These are phyloP conservation scores for Parietichytrium sp. DNA, from an alignment of 108 stramenopile genomes.

Conservation along the genomic window DNA sequence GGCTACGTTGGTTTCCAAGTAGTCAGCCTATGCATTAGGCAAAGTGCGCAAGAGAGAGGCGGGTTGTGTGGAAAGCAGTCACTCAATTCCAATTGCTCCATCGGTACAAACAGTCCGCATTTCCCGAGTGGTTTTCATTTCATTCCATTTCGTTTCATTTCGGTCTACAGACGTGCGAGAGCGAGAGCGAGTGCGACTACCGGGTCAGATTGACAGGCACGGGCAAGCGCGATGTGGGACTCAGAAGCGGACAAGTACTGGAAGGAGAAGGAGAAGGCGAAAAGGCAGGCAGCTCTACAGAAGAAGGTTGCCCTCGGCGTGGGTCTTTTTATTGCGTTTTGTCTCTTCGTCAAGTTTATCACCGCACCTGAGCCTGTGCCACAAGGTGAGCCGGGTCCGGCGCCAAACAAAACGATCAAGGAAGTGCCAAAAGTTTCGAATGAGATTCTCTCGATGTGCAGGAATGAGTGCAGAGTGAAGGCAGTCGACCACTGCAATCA, in stretches of 20 bases:
- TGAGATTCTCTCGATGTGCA: background rate
- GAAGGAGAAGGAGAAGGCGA: conserved; percentile 14
- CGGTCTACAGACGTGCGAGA: too few relatives aligned
- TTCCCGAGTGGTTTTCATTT: too few relatives aligned
- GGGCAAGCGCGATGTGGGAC: background rate
- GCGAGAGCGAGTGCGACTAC: too few relatives aligned
- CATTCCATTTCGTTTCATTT: too few relatives aligned
- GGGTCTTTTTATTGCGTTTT: background rate
- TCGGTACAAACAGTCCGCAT: too few relatives aligned
- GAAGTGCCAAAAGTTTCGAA: background rate
- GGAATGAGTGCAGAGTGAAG: background rate
- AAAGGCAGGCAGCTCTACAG: background rate
- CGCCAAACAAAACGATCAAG: background rate
- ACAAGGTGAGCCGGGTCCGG: background rate
- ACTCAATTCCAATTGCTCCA: too few relatives aligned
- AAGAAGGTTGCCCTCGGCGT: background rate
- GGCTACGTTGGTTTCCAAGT: too few relatives aligned
- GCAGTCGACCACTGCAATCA: conserved; percentile 1
- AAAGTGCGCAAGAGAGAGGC: too few relatives aligned
- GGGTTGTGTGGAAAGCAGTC: too few relatives aligned
- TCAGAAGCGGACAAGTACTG: conserved; percentile 40
- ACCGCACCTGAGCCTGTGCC: background rate
- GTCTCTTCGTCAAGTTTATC: background rate
- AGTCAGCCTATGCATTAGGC: too few relatives aligned
- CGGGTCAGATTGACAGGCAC: background rate